Percentiles rank a stretch among this genome's conserved stretches.
Conservation (phyloP, 371 early-diverging fungal species). For the Syncephalis fuscata region DNA sequence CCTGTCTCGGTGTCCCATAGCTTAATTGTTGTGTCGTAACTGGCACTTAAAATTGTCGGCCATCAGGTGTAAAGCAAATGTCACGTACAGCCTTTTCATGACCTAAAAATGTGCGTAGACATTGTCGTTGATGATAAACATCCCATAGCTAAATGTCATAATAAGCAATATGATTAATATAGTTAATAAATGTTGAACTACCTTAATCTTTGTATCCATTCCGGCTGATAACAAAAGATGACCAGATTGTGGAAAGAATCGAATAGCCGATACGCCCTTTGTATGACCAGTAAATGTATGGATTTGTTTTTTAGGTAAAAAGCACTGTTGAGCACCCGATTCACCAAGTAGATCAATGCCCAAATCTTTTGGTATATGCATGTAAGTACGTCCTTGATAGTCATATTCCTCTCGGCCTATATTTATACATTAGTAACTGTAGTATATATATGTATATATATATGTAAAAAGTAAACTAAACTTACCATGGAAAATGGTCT, state of each 20-base stretch:
- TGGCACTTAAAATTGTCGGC: slow-evolving; percentile 70
- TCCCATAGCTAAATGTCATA: slow-evolving; percentile 64
- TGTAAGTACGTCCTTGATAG: slow-evolving; percentile 86
- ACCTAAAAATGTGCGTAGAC: slow-evolving; percentile 73
- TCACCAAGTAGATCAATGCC: slow-evolving; percentile 58
- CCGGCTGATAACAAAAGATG: slow-evolving; percentile 81
- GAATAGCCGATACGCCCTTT: slow-evolving; percentile 80
- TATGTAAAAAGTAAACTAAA: not conserved
- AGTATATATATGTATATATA: not conserved
- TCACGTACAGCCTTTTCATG: slow-evolving; percentile 89
- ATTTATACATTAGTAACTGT: not conserved
- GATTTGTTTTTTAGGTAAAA: slow-evolving; percentile 66
- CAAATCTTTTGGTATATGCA: slow-evolving; percentile 82
- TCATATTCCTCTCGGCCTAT: slow-evolving; percentile 49
- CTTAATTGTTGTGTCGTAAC: slow-evolving; percentile 83
- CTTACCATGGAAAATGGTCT: slow-evolving; percentile 54
- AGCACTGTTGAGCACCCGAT: slow-evolving; percentile 61
- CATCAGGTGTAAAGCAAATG: slow-evolving; percentile 79
- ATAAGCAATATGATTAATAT: too few species aligned
- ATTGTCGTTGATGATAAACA: slow-evolving; percentile 71
- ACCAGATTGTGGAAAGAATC: slow-evolving; percentile 77
- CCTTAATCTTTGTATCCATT: slow-evolving; percentile 88
- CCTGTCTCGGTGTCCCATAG: slow-evolving; percentile 95
- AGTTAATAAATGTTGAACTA: not conserved
- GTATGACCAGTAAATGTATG: slow-evolving; percentile 90